Base-by-base conservation (phyloP, 2,329 filamentous ascomycete species). In the Fusarium nematophilum region DNA sequence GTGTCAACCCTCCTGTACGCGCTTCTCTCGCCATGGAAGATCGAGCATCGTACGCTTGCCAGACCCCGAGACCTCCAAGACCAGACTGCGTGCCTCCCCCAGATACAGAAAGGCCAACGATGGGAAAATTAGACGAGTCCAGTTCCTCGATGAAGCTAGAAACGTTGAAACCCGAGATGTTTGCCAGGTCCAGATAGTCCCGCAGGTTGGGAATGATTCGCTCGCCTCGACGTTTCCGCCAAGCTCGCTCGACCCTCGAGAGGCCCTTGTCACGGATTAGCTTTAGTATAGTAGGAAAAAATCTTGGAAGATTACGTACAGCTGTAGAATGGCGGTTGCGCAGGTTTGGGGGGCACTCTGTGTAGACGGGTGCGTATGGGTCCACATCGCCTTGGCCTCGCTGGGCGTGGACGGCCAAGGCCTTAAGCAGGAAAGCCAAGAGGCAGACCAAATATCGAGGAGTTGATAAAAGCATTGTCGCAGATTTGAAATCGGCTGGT, bases 31-130 rank as follows among this genome's bases (percentile, higher is more conserved):
- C 68, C 0, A 36, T 25, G 1, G 53, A 45, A 9, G 71, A 68
- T 5, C 69, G 64, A 7, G 57, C 58, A 45, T 72, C 70, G 9
- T 60, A 72, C 1, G 70, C 70, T 9, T 70, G 67, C 64, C 66
- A 72, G 21, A 72, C 40, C 0, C 70, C 70, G 0, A 72, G 23
- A 0, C 70, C 70, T 3, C 70, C 70, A 8, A 72, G 34, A 2
- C 70, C 70, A 13, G 70, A 70, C 34, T 72, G 70, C 0, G 70
- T 70, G 0, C 68, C 70, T 25, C 69, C 70, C 0, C 69, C 70
- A 0, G 70, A 72, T 9, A 72, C 45, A 2, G 70, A 60, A 6
- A 71, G 50, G 0, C 68, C 69, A 10, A 72, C 44, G 1, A 71
- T 26, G 1, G 70, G 68, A 0, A 64, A 48, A 17, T 52, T 59